Percentiles rank a stretch among this genome's conserved stretches.
These are phyloP conservation scores for Polyporus tsugae DNA, from an alignment of 1,284 basidiomycete genomes.

Conservation along the genomic window DNA sequence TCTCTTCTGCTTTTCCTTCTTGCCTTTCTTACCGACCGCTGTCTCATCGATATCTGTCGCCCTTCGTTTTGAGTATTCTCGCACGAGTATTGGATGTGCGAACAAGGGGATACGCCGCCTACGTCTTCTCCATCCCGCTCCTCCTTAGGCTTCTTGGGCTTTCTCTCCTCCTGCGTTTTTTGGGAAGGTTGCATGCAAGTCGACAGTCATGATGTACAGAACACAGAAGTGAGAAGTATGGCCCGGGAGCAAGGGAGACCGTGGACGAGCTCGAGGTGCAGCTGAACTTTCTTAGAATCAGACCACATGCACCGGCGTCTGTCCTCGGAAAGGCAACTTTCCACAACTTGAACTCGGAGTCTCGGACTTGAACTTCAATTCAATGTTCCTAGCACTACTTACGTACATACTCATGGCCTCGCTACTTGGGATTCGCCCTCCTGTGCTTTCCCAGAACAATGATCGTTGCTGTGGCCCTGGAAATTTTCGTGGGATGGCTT, in stretches of 20 bases:
- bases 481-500: too few relatives aligned
- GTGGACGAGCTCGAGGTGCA: neutral
- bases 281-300: conserved; percentile 2
- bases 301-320: neutral
- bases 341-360: neutral
- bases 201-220: conserved; percentile 18
- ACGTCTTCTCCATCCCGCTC: conserved; percentile 23
- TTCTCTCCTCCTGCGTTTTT: conserved; percentile 7
- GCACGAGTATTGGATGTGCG: conserved; percentile 1
- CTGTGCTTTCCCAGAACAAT: too few relatives aligned
- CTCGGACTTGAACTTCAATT: too few relatives aligned
- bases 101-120: conserved; percentile 43
- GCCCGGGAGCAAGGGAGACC: neutral
- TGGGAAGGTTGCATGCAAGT: neutral
- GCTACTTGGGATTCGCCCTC: too few relatives aligned
- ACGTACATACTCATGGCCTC: too few relatives aligned
- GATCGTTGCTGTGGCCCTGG: too few relatives aligned
- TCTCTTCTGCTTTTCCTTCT: conserved; percentile 35
- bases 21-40: conserved; percentile 33
- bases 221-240: neutral
- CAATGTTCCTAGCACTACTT: too few relatives aligned
- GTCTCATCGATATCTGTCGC: conserved; percentile 21
- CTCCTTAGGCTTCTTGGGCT: conserved; percentile 38
- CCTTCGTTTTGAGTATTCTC: neutral
- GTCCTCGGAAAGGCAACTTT: too few relatives aligned